phyloP scores from a whole-genome alignment of 176 grass and related monocot species.

The Rhynchospora breviuscula region DNA sequence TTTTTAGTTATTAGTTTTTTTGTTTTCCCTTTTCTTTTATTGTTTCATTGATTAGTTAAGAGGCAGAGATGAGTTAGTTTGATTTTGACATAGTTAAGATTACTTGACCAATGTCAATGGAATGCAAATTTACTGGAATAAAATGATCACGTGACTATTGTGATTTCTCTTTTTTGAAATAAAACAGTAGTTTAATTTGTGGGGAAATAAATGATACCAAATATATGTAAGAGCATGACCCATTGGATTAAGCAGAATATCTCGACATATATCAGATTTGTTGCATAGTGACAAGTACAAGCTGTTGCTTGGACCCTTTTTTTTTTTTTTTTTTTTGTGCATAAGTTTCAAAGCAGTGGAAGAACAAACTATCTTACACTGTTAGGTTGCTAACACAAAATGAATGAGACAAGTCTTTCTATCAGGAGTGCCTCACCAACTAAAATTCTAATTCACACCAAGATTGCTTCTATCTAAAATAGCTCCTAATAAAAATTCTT shows the following conservation, averaged over 20 bases:
- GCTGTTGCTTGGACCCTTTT: background rate
- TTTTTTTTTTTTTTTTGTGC: background rate
- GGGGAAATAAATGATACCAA: background rate
- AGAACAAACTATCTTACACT: constrained; percentile 21
- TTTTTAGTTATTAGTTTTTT: constrained; percentile 33
- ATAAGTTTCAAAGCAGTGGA: background rate
- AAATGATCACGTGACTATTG: background rate
- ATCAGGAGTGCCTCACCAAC: constrained; percentile 22
- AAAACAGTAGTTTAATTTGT: background rate
- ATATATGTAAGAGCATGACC: background rate
- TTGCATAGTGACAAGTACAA: background rate
- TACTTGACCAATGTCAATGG: constrained; percentile 1
- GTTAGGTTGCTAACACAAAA: constrained; percentile 58
- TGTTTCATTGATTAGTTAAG: constrained; percentile 7
- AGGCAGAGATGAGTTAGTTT: background rate
- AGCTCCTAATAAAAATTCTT: constrained; percentile 36
- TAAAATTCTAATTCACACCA: constrained; percentile 59
- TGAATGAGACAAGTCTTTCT: constrained; percentile 35
- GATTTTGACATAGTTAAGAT: constrained; percentile 15
- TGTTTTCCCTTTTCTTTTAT: background rate
- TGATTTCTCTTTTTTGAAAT: background rate
- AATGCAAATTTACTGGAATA: constrained; percentile 6
- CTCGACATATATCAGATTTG: background rate
- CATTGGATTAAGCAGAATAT: background rate
- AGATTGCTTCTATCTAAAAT: constrained; percentile 45